phyloP scores from a whole-genome alignment of 257 asterid species.

The Capsicum pubescens region DNA sequence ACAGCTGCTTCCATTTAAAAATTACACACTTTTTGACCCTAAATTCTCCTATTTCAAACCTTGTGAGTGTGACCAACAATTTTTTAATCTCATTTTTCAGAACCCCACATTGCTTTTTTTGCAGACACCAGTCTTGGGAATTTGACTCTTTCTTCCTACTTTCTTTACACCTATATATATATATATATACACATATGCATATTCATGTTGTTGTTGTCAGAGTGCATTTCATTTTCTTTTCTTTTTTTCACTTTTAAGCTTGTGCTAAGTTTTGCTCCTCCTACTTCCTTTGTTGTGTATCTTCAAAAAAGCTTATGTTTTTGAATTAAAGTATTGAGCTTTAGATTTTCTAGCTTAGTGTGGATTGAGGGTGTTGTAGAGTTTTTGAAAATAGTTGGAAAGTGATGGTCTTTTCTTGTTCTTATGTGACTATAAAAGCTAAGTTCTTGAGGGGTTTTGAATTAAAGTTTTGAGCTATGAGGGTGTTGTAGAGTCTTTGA shows the following conservation, averaged over 20 bases:
- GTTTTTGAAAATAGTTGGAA: background rate
- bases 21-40: conserved; percentile 48
- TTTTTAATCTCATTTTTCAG: conserved; percentile 46
- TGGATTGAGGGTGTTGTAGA: background rate
- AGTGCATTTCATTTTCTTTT: conserved; percentile 35
- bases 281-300: background rate
- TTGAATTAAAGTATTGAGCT: conserved; percentile 26
- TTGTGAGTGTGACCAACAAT: conserved; percentile 36
- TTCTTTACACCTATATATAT: conserved; percentile 27
- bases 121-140: conserved; percentile 60
- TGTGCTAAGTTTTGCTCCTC: conserved; percentile 1
- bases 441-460: background rate
- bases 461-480: too few species aligned
- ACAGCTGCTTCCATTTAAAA: conserved; percentile 33
- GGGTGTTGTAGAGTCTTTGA: background rate
- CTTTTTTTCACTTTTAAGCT: conserved; percentile 19
- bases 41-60: conserved; percentile 52
- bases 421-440: background rate
- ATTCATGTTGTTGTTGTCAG: conserved; percentile 32
- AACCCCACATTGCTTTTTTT: conserved; percentile 49
- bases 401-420: background rate
- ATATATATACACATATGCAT: conserved; percentile 16
- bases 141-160: conserved; percentile 41
- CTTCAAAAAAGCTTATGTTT: background rate
- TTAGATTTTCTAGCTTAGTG: background rate